Conservation (phyloP, 208 protist genomes). For the Borovskyia barvae region DNA sequence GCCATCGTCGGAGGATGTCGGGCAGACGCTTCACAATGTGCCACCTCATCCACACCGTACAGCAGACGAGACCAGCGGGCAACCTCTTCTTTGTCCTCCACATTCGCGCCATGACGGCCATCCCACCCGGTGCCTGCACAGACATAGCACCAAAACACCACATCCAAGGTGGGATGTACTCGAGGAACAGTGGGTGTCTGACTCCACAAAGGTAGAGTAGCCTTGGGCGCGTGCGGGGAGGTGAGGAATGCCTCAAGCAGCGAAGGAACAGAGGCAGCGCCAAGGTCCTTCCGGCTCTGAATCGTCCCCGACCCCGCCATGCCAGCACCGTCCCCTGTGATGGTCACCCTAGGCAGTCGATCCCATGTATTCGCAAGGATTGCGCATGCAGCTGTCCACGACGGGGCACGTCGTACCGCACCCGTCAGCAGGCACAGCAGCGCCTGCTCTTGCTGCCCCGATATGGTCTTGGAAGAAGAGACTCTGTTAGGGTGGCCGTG, state of each 20-base stretch:
- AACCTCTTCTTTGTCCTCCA: no score
- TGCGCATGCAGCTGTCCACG: slow-evolving; percentile 9
- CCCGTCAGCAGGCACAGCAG: slow-evolving; percentile 15
- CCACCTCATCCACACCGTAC: not conserved
- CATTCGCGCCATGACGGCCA: no score
- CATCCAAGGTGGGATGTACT: not conserved
- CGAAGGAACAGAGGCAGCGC: not conserved
- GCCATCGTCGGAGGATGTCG: not conserved
- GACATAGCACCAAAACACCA: slow-evolving; percentile 1
- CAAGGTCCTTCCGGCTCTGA: not conserved
- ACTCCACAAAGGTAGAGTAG: not conserved
- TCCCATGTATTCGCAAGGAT: slow-evolving; percentile 1
- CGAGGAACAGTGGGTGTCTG: no score
- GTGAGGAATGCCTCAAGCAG: slow-evolving; percentile 13
- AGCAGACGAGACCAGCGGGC: slow-evolving; percentile 4
- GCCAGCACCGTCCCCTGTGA: not conserved
- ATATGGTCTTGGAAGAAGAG: not conserved
- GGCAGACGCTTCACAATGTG: not conserved
- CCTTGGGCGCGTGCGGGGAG: slow-evolving; percentile 2
- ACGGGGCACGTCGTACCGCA: slow-evolving; percentile 12
- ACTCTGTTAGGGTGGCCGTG: no score
- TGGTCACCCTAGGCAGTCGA: not conserved
- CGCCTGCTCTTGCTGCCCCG: slow-evolving; percentile 2
- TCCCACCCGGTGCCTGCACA: not conserved
- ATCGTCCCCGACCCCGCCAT: not conserved